These are phyloP conservation scores for Dendrobium nobile DNA, from an alignment of 106 monocot genomes.

Conservation along the genomic window DNA sequence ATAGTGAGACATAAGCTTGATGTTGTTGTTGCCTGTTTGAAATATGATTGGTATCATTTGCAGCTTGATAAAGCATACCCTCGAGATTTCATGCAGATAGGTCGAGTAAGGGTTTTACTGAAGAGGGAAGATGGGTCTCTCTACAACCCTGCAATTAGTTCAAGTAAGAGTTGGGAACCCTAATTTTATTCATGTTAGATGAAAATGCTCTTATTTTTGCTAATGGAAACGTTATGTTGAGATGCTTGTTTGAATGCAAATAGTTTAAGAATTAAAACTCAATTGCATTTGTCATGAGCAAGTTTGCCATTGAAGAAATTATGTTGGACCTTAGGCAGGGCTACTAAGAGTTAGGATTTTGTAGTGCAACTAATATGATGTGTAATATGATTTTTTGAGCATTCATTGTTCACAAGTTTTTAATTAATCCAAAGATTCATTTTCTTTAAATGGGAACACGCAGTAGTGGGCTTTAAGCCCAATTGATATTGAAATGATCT, in stretches of 20 bases:
- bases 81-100: conserved; percentile 88
- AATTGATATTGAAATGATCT: too few relatives aligned
- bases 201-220: not conserved
- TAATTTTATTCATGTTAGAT: not conserved
- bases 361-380: too few relatives aligned
- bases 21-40: not conserved
- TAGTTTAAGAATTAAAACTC: not conserved
- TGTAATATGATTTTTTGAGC: too few relatives aligned
- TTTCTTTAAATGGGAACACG: too few relatives aligned
- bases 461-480: too few relatives aligned
- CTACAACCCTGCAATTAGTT: conserved; percentile 50
- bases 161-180: conserved; percentile 40
- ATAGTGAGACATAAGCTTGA: too few relatives aligned
- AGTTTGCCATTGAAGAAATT: too few relatives aligned
- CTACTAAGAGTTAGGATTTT: too few relatives aligned
- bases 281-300: not conserved
- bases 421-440: too few relatives aligned
- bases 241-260: not conserved
- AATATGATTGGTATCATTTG: conserved; percentile 4
- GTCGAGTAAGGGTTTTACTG: conserved; percentile 76
- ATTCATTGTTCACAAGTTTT: too few relatives aligned
- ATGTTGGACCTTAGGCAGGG: too few relatives aligned
- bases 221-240: not conserved
- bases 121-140: conserved; percentile 75
- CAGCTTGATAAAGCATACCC: conserved; percentile 91